These are phyloP conservation scores for Spinacia oleracea DNA, from an alignment of 179 eudicot genomes.

Conservation along the genomic window DNA sequence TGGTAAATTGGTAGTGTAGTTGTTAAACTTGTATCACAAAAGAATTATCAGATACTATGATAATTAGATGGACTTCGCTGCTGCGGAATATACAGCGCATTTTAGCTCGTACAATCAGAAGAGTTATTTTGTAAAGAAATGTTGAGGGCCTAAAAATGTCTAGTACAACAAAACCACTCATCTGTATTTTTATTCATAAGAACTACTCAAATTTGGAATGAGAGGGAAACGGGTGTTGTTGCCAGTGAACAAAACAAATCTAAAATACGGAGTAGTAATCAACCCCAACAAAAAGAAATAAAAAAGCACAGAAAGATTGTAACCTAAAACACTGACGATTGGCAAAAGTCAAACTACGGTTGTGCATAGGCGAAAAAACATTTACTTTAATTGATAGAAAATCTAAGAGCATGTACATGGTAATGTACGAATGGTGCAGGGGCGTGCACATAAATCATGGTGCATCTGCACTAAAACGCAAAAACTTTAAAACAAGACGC, in stretches of 20 bases:
- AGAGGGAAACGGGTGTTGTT: background rate
- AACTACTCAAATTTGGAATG: background rate
- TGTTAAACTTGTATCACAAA: conserved; percentile 13
- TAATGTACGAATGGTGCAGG: too few relatives aligned
- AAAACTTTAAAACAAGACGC: too few relatives aligned
- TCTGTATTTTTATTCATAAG: background rate
- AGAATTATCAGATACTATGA: background rate
- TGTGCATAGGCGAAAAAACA: too few relatives aligned
- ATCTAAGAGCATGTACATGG: too few relatives aligned
- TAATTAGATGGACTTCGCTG: background rate
- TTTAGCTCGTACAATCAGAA: background rate
- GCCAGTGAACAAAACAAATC: background rate
- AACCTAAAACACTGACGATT: too few relatives aligned
- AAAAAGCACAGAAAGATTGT: background rate
- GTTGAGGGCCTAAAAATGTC: background rate
- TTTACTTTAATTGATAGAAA: too few relatives aligned
- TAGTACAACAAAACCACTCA: conserved; percentile 19
- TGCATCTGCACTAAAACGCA: too few relatives aligned
- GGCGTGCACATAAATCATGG: too few relatives aligned
- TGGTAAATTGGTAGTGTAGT: conserved; percentile 16
- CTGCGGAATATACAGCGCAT: background rate
- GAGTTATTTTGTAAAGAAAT: background rate
- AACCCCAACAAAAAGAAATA: background rate
- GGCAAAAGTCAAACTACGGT: too few relatives aligned
- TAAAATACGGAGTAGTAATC: background rate